Evolutionary conservation across 1,284 basidiomycete species (phyloP), one percentile per base, ranked within the genome.

Genomic region (Jaminaea rosea): DNA sequence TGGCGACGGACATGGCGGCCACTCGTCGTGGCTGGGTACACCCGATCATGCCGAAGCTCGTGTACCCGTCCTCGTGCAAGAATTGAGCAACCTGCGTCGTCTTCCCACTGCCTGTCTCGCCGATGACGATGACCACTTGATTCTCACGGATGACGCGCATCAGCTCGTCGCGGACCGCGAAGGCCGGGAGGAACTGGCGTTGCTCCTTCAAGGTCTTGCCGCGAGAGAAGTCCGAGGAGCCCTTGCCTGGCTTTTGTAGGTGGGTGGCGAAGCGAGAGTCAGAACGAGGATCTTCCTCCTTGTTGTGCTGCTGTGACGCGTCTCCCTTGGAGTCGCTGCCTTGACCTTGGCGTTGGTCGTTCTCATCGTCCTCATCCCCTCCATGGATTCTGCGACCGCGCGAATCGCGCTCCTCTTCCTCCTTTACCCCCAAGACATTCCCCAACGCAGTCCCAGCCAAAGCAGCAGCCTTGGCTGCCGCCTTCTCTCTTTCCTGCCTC

Each of bases 1-100:
- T 97, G 7, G 93, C 93, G 3, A 97, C 93, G 13, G 88, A 92
- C 92, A 98, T 97, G 10, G 93, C 92, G 44, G 93, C 92, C 10
- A 97, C 92, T 78, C 92, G 88, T 69, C 93, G 83, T 34, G 92
- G 92, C 72, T 97, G 92, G 0, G 93, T 98, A 67, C 92, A 98
- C 6, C 91, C 91, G 39, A 98, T 83, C 32, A 94, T 80, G 7
- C 92, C 92, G 73, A 85, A 81, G 15, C 80, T 76, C 55, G 89
- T 89, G 73, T 93, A 97, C 1, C 93, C 92, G 62, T 96, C 93
- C 75, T 97, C 93, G 72, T 96, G 88, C 52, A 96, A 75, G 76
- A 89, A 94, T 67, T 94, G 92, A 0, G 85, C 79, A 4, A 94
- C 77, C 73, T 96, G 91, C 0, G 92, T 94, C 0, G 91, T 94